Percentiles rank a stretch among this genome's conserved stretches.
Evolutionary conservation across 2,329 filamentous ascomycete species (phyloP).

Genomic region (Colletotrichum sp.): DNA sequence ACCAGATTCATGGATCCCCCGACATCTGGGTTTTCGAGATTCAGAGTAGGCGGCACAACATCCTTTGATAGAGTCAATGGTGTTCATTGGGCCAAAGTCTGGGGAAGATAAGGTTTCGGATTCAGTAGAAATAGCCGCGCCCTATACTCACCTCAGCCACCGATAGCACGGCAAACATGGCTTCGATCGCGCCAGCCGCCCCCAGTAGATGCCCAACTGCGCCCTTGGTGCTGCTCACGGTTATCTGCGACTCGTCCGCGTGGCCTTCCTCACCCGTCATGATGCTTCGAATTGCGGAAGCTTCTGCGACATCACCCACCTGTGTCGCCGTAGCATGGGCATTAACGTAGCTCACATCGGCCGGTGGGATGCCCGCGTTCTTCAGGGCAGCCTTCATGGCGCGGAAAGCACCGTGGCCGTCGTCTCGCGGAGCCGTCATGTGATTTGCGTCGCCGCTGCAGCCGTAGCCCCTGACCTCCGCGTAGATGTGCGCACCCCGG

Average conservation of each 20-base stretch:
- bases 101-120: slow-evolving; percentile 20
- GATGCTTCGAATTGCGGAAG: slow-evolving; percentile 77
- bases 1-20: slow-evolving; percentile 87
- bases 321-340: slow-evolving; percentile 91
- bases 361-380: slow-evolving; percentile 72
- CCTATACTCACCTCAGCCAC: slow-evolving; percentile 71
- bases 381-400: slow-evolving; percentile 86
- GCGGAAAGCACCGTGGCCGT: slow-evolving; percentile 80
- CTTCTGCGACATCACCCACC: slow-evolving; percentile 89
- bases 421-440: slow-evolving; percentile 86
- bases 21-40: slow-evolving; percentile 71
- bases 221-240: slow-evolving; percentile 93
- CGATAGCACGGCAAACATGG: slow-evolving; percentile 82
- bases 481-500: slow-evolving; percentile 82
- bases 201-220: slow-evolving; percentile 91
- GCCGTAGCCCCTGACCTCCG: slow-evolving; percentile 88
- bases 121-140: neutral
- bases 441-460: slow-evolving; percentile 91
- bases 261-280: slow-evolving; percentile 77
- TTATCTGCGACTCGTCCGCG: slow-evolving; percentile 65
- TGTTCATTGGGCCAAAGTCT: neutral
- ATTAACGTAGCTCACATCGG: slow-evolving; percentile 87
- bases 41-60: slow-evolving; percentile 83
- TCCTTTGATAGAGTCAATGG: slow-evolving; percentile 55
- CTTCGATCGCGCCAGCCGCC: slow-evolving; percentile 89